Base-by-base conservation (phyloP, 1,284 basidiomycete genomes). In the Tilletia caries region DNA sequence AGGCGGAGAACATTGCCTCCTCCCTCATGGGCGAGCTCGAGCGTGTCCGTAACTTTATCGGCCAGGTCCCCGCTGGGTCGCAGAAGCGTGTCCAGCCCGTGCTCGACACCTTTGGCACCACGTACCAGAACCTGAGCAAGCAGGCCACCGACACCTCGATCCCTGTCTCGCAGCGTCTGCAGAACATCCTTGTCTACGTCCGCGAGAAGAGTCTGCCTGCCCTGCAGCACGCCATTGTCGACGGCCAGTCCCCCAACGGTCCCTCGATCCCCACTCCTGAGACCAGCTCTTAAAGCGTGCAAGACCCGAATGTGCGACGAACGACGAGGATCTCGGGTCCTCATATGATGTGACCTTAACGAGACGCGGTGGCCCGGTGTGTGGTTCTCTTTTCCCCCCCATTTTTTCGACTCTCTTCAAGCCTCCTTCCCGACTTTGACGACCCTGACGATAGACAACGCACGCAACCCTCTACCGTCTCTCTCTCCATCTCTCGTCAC, bases 11-110 rank as follows among this genome's bases (percentile, higher is more conserved):
- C 44, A 23, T 77, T 34, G 76, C 75, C 33, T 77, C 79, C 41
- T 77, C 77, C 65, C 76, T 79, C 70, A 76, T 79, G 66, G 78
- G 75, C 68, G 78, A 80, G 70, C 76, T 82, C 60, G 81, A 82
- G 34, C 71, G 72, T 8, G 77, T 82, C 27, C 79, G 81, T 58
- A 69, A 69, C 71, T 82, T 79, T 68, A 79, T 78, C 32, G 67
- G 52, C 5, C 73, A 68, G 66, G 71, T 82, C 44, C 79, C 81
- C 20, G 73, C 78, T 32, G 80, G 81, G 69, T 73, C 72, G 66
- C 75, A 75, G 34, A 80, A 82, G 74, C 79, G 80, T 60, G 68
- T 82, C 37, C 70, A 77, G 5, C 81, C 81, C 3, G 70, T 81
- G 25, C 71, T 81, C 25, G 75, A 79, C 43, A 77, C 81, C 15